Conservation (phyloP, 306 rosid genomes). For the Gynostemma pentaphyllum region DNA sequence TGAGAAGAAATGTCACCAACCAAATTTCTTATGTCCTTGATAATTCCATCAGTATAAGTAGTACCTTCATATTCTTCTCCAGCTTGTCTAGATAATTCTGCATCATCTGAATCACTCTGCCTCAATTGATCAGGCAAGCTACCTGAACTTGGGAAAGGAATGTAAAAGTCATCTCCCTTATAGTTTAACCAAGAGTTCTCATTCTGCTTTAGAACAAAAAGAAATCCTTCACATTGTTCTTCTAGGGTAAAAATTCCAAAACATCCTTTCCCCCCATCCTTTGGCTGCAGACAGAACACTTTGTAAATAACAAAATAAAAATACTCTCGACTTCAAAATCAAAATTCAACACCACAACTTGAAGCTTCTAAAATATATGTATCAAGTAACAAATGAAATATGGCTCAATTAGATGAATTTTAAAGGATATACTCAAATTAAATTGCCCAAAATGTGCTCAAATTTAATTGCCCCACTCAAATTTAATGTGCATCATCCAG, state of each 20-base stretch:
- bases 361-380: background rate
- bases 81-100: constrained; percentile 18
- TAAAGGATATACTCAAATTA: background rate
- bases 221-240: constrained; percentile 66
- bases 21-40: constrained; percentile 64
- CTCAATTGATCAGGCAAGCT: constrained; percentile 17
- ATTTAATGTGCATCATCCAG: background rate
- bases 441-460: background rate
- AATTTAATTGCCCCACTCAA: too few relatives aligned
- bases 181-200: constrained; percentile 58
- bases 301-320: background rate
- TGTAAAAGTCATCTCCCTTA: constrained; percentile 61
- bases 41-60: constrained; percentile 51
- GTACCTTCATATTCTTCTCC: constrained; percentile 30
- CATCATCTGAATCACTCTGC: constrained; percentile 21
- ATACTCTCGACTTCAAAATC: background rate
- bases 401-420: background rate
- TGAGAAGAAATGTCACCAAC: constrained; percentile 61
- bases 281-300: constrained; percentile 43
- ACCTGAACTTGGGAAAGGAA: constrained; percentile 50
- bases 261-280: constrained; percentile 47
- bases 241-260: constrained; percentile 47
- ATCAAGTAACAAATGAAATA: background rate
- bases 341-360: background rate
- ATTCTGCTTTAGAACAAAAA: constrained; percentile 70